phyloP scores from a whole-genome alignment of 1,139 yeast genomes.

The Nakaseomyces delphensis region DNA sequence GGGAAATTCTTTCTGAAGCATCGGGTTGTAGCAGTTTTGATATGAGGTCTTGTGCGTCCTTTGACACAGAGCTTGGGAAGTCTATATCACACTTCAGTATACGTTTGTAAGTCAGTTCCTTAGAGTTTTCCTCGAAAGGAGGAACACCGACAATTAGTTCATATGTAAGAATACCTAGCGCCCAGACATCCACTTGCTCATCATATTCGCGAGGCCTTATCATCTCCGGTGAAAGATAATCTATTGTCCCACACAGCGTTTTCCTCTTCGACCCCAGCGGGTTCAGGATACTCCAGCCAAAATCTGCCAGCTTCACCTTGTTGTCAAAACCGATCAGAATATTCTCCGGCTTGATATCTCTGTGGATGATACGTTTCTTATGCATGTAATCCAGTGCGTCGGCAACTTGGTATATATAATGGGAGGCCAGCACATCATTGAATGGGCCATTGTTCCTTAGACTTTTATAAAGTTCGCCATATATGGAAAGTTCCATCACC shows the following conservation, averaged over 20 bases:
- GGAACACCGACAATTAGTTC: constrained; percentile 86
- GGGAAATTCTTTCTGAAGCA: constrained; percentile 55
- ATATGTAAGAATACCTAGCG: constrained; percentile 77
- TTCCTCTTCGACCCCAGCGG: constrained; percentile 47
- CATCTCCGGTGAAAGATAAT: constrained; percentile 93
- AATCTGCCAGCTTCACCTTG: constrained; percentile 74
- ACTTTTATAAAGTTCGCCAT: constrained; percentile 79
- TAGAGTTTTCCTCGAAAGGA: constrained; percentile 76
- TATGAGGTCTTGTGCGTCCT: constrained; percentile 74
- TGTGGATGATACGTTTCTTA: constrained; percentile 68
- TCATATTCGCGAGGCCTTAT: constrained; percentile 78
- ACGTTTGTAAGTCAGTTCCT: constrained; percentile 66
- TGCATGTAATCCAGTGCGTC: constrained; percentile 71
- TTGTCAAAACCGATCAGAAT: constrained; percentile 68
- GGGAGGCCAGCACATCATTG: constrained; percentile 63
- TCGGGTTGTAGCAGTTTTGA: constrained; percentile 47
- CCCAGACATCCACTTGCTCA: constrained; percentile 80
- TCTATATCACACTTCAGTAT: constrained; percentile 68
- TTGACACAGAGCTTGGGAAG: constrained; percentile 60
- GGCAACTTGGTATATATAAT: constrained; percentile 76
- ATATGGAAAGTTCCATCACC: constrained; percentile 72
- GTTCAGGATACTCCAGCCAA: constrained; percentile 89
- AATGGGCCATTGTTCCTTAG: constrained; percentile 58
- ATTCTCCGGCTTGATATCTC: constrained; percentile 92
- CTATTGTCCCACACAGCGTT: constrained; percentile 92